A percentile compares a stretch with the other conserved stretches of the same genome.
phyloP scores from a whole-genome alignment of 2,329 filamentous ascomycete genomes.

The Elsinoe fawcettii region DNA sequence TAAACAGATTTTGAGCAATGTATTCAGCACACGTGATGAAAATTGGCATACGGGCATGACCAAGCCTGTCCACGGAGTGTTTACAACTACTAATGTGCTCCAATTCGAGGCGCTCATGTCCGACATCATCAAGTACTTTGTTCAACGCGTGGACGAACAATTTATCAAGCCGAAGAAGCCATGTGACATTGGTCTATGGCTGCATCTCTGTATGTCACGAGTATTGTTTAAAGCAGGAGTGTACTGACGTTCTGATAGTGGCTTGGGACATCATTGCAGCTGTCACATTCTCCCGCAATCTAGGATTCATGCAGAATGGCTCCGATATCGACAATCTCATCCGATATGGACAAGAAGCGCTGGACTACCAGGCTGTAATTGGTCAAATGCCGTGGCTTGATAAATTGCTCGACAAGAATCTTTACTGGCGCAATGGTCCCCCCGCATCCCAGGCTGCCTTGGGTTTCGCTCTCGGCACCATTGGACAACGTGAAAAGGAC shows the following conservation, averaged over 20 bases:
- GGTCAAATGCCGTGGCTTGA: slow-evolving; percentile 8
- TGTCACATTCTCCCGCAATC: neutral
- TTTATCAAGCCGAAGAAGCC: neutral
- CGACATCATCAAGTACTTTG: slow-evolving; percentile 6
- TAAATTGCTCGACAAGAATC: slow-evolving; percentile 3
- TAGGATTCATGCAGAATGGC: neutral
- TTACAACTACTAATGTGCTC: slow-evolving; percentile 3
- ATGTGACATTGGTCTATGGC: slow-evolving; percentile 11
- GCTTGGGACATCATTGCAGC: slow-evolving; percentile 3
- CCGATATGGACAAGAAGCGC: neutral
- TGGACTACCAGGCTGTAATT: slow-evolving; percentile 1
- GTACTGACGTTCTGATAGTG: neutral
- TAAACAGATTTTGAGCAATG: slow-evolving; percentile 6
- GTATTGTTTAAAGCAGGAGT: no score
- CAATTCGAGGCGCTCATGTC: slow-evolving; percentile 10
- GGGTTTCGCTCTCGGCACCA: neutral
- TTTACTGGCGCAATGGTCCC: slow-evolving; percentile 5
- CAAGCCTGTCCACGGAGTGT: slow-evolving; percentile 1
- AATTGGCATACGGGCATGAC: slow-evolving; percentile 9
- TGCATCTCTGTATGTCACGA: slow-evolving; percentile 5
- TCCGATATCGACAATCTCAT: slow-evolving; percentile 3
- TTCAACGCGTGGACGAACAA: neutral
- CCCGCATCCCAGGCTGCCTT: neutral
- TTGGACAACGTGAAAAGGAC: neutral
- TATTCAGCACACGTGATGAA: slow-evolving; percentile 12